A percentile compares a stretch with the other conserved stretches of the same genome.
Evolutionary conservation across 177 flowering plant genomes (phyloP).

Genomic region (Vitis hybrid): DNA sequence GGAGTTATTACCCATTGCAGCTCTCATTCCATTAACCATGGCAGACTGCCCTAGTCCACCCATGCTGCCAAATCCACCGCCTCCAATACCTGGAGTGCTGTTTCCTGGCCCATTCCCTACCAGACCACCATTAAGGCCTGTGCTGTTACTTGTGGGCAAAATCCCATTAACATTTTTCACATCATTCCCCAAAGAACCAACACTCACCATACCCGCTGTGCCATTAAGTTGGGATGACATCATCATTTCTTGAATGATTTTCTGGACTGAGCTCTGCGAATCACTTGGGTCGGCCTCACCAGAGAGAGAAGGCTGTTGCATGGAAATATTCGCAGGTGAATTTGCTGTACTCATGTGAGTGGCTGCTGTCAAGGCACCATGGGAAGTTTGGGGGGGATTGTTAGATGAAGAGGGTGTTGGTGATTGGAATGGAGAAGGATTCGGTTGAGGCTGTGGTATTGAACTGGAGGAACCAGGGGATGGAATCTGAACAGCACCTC

Average conservation of each 20-base stretch:
- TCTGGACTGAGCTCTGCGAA: slow-evolving; percentile 92
- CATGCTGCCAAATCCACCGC: slow-evolving; percentile 54
- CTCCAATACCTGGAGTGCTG: slow-evolving; percentile 42
- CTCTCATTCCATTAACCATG: slow-evolving; percentile 29
- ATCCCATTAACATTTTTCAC: slow-evolving; percentile 66
- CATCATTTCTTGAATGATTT: slow-evolving; percentile 84
- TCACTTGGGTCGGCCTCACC: slow-evolving; percentile 70
- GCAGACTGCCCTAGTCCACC: slow-evolving; percentile 56
- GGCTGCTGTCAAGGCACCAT: slow-evolving; percentile 39
- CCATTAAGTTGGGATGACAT: slow-evolving; percentile 64
- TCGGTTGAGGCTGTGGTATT: slow-evolving; percentile 57
- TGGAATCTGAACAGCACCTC: slow-evolving; percentile 55
- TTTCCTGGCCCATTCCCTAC: slow-evolving; percentile 56
- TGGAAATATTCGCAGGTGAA: slow-evolving; percentile 66
- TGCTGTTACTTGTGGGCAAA: slow-evolving; percentile 31
- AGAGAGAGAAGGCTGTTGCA: slow-evolving; percentile 60
- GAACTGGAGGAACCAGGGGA: slow-evolving; percentile 71
- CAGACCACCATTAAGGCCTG: slow-evolving; percentile 42
- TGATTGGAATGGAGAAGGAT: slow-evolving; percentile 67
- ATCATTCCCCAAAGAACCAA: slow-evolving; percentile 56
- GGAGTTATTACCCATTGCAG: slow-evolving; percentile 60
- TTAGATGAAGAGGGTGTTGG: slow-evolving; percentile 77
- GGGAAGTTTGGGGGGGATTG: slow-evolving; percentile 56
- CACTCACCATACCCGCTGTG: slow-evolving; percentile 53
- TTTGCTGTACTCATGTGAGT: slow-evolving; percentile 58